These are phyloP conservation scores for Chrysanthemum lavandulifolium DNA, from an alignment of 129 eudicot genomes.

Conservation along the genomic window DNA sequence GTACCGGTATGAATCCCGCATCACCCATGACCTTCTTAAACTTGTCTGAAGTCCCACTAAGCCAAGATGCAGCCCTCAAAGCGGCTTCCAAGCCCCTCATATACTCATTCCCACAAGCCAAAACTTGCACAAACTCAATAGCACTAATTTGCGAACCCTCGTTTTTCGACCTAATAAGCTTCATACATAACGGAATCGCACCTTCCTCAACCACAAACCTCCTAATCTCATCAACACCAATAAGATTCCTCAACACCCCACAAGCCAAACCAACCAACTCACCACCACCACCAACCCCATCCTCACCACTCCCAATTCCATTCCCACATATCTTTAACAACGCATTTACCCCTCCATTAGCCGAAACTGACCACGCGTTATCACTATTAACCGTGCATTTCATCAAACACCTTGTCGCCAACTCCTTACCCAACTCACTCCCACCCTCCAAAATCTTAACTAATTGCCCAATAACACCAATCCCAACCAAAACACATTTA, in stretches of 20 bases:
- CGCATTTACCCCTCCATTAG: constrained; percentile 76
- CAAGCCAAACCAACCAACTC: constrained; percentile 72
- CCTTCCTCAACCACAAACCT: constrained; percentile 78
- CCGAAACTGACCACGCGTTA: constrained; percentile 85
- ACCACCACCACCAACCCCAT: constrained; percentile 24
- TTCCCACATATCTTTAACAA: constrained; percentile 55
- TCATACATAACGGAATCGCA: constrained; percentile 38
- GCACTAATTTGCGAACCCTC: constrained; percentile 54
- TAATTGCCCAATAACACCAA: constrained; percentile 64
- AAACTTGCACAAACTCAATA: constrained; percentile 52
- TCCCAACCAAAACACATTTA: constrained; percentile 41
- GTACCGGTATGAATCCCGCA: constrained; percentile 74
- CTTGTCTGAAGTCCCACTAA: constrained; percentile 65
- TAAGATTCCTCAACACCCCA: constrained; percentile 76
- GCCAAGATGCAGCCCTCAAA: constrained; percentile 75
- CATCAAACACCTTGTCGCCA: constrained; percentile 60
- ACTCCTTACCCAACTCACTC: constrained; percentile 53
- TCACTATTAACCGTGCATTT: constrained; percentile 71
- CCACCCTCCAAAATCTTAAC: constrained; percentile 70
- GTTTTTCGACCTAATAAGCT: constrained; percentile 60
- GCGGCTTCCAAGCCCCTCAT: constrained; percentile 58
- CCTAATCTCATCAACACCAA: constrained; percentile 81
- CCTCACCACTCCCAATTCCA: constrained; percentile 27
- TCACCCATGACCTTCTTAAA: constrained; percentile 84
- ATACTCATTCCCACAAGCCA: constrained; percentile 60